These are phyloP conservation scores for Globisporangium cystogenes DNA, from an alignment of 352 stramenopile genomes.

Conservation along the genomic window DNA sequence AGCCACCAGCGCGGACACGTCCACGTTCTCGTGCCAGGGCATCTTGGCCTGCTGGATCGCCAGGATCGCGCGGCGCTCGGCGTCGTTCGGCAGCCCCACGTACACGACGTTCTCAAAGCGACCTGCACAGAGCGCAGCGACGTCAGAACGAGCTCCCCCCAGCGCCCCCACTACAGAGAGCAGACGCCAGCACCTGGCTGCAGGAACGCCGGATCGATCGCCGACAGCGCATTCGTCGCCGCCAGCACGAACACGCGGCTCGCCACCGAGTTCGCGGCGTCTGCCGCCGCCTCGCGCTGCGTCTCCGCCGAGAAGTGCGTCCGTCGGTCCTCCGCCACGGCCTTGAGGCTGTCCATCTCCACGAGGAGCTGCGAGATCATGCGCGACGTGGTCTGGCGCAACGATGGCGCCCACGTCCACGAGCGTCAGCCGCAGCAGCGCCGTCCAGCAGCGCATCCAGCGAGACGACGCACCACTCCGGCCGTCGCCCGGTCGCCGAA, in stretches of 20 bases:
- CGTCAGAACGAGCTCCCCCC: neutral
- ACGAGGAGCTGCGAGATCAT: constrained; percentile 86
- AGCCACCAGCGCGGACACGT: constrained; percentile 39
- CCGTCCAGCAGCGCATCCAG: constrained; percentile 1
- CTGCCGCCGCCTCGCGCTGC: neutral
- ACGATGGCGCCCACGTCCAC: neutral
- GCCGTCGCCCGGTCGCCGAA: constrained; percentile 75
- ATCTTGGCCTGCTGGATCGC: constrained; percentile 60
- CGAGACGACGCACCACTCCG: constrained; percentile 28
- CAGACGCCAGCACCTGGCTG: constrained; percentile 41
- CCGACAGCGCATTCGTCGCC: constrained; percentile 68
- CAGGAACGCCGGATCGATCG: constrained; percentile 77
- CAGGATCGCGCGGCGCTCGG: constrained; percentile 60
- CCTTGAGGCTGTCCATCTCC: constrained; percentile 72
- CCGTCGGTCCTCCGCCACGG: constrained; percentile 32
- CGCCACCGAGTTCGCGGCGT: constrained; percentile 14
- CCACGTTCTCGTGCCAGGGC: constrained; percentile 55
- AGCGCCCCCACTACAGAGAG: neutral
- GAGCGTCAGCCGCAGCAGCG: too few relatives aligned
- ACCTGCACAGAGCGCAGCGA: constrained; percentile 17
- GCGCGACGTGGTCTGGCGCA: constrained; percentile 50
- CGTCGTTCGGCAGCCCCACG: constrained; percentile 49
- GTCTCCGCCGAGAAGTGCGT: neutral
- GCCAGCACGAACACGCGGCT: constrained; percentile 75
- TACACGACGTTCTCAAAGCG: constrained; percentile 83